Conservation (phyloP, 2,329 filamentous ascomycete genomes). For the Diaporthe helianthi region DNA sequence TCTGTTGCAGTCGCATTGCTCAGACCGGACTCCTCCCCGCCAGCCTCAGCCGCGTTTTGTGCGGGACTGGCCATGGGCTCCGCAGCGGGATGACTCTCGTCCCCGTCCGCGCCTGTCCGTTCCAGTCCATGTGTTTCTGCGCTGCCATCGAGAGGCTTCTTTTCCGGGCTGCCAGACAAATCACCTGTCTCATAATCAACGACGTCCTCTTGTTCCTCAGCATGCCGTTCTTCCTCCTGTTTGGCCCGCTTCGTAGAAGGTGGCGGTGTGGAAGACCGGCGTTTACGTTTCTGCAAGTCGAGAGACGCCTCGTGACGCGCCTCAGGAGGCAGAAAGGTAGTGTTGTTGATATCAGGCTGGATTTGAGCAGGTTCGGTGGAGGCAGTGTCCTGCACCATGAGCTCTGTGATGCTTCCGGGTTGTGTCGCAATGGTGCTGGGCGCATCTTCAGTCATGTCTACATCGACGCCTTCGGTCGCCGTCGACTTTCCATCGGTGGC, state of each 20-base stretch:
- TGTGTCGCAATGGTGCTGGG: neutral
- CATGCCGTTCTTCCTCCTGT: constrained; percentile 44
- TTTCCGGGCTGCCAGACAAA: constrained; percentile 27
- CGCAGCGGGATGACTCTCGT: neutral
- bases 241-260: constrained; percentile 60
- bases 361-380: constrained; percentile 6
- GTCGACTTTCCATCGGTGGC: neutral
- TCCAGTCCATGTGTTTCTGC: neutral
- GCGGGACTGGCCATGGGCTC: neutral
- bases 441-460: constrained; percentile 20
- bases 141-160: constrained; percentile 18
- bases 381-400: constrained; percentile 38
- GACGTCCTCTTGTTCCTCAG: constrained; percentile 37
- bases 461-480: neutral
- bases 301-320: constrained; percentile 42
- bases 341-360: constrained; percentile 4
- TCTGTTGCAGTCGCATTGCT: constrained; percentile 19
- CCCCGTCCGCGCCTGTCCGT: neutral
- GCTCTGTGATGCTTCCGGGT: neutral
- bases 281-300: constrained; percentile 66
- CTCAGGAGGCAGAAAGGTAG: constrained; percentile 24
- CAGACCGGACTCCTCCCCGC: constrained; percentile 5
- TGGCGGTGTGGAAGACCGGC: constrained; percentile 68
- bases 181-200: constrained; percentile 43
- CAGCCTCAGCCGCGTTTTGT: neutral